phyloP scores from a whole-genome alignment of 768 basidiomycete genomes.

The Suillus luteus region DNA sequence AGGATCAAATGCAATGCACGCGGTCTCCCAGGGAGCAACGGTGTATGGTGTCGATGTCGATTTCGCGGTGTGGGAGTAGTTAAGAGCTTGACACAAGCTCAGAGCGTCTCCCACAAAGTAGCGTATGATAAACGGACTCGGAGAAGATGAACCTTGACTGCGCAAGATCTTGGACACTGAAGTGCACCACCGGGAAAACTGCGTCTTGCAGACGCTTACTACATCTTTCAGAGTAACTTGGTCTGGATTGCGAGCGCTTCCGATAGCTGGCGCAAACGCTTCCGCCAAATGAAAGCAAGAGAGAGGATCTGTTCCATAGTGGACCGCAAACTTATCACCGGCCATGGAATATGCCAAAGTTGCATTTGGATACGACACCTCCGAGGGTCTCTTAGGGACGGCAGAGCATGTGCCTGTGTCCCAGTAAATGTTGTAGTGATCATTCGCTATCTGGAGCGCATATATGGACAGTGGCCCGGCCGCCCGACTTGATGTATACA shows the following conservation, averaged over 20 bases:
- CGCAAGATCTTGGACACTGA: conserved; percentile 20
- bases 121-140: conserved; percentile 23
- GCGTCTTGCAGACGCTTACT: conserved; percentile 14
- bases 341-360: conserved; percentile 31
- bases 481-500: conserved; percentile 23
- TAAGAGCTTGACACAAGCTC: conserved; percentile 30
- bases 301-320: conserved; percentile 33
- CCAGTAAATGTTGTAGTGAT: conserved; percentile 32
- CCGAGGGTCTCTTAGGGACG: conserved; percentile 19
- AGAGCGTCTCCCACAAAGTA: conserved; percentile 34
- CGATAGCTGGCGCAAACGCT: conserved; percentile 16
- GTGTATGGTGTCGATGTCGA: conserved; percentile 20
- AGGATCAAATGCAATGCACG: conserved; percentile 26
- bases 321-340: conserved; percentile 26
- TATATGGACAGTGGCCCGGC: conserved; percentile 28
- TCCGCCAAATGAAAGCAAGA: conserved; percentile 36
- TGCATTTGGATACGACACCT: conserved; percentile 27
- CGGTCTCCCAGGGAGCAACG: conserved; percentile 25
- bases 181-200: conserved; percentile 31
- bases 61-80: conserved; percentile 12
- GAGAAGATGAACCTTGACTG: background rate
- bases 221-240: background rate
- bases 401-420: conserved; percentile 27
- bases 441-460: conserved; percentile 11
- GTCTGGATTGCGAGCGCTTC: background rate